These are phyloP conservation scores for Ophiocordyceps camponoti-saundersi DNA, from an alignment of 2,329 filamentous ascomycete genomes.

Conservation along the genomic window DNA sequence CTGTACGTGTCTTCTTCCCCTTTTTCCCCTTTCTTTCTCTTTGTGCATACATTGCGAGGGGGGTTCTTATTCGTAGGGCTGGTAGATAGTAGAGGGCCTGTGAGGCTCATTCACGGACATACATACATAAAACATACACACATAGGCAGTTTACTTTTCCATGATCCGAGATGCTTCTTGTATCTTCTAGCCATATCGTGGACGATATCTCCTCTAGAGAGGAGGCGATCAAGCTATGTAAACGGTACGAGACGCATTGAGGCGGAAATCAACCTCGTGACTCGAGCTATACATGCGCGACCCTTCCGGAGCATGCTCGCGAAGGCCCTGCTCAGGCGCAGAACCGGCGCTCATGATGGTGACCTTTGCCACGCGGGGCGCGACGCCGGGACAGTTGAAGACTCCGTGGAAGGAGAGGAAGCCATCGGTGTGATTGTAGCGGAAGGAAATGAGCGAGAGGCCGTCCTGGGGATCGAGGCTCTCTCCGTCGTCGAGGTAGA, in stretches of 20 bases:
- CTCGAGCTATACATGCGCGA: not conserved
- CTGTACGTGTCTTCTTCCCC: not conserved
- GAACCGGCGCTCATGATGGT: conserved; percentile 25
- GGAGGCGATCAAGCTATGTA: not conserved
- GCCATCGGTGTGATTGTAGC: conserved; percentile 31
- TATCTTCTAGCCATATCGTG: not conserved
- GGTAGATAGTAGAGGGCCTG: not conserved
- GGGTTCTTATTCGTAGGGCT: not conserved
- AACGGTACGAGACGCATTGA: not conserved
- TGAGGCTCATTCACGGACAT: not conserved
- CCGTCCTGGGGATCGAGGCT: conserved; percentile 38
- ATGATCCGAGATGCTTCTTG: not conserved
- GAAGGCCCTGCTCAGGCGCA: not conserved
- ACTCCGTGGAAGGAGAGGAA: conserved; percentile 30
- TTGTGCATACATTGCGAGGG: not conserved
- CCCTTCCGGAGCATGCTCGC: not conserved
- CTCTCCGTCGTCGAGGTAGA: conserved; percentile 69
- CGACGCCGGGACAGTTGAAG: conserved; percentile 32
- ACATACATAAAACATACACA: not conserved
- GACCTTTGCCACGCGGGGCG: conserved; percentile 26
- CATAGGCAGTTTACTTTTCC: not conserved
- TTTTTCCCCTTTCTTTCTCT: not conserved
- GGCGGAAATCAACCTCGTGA: not conserved
- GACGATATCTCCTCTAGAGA: too few relatives aligned
- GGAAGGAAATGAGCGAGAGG: conserved; percentile 39